Conservation (phyloP, 208 protist species). For the Strigomonas galati region DNA sequence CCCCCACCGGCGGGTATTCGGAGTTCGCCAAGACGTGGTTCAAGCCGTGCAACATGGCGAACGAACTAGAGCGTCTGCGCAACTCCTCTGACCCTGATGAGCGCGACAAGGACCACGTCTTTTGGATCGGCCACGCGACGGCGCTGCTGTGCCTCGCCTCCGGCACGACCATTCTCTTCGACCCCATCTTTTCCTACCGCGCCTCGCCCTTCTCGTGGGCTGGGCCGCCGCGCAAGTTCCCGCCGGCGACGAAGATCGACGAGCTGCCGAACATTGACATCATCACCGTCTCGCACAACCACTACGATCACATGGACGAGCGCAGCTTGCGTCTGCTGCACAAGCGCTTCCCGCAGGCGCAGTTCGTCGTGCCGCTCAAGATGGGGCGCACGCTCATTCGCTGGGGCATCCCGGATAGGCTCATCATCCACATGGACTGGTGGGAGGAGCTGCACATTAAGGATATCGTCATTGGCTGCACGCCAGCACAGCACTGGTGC, state of each 20-base stretch:
- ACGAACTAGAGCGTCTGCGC: conserved; percentile 23
- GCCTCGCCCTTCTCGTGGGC: conserved; percentile 50
- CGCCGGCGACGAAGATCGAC: conserved; percentile 27
- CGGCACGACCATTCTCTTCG: conserved; percentile 73
- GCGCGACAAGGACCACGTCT: conserved; percentile 21
- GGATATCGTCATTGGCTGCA: conserved; percentile 41
- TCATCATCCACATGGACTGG: conserved; percentile 48
- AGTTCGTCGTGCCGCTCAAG: conserved; percentile 59
- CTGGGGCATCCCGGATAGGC: conserved; percentile 33
- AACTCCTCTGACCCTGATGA: too few relatives aligned
- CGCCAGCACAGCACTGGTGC: conserved; percentile 69
- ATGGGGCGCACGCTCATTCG: conserved; percentile 35
- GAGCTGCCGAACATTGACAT: conserved; percentile 73
- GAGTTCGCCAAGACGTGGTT: conserved; percentile 40
- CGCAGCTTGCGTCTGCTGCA: conserved; percentile 30
- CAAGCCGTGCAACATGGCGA: conserved; percentile 34
- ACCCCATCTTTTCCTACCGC: conserved; percentile 73
- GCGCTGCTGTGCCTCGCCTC: conserved; percentile 60
- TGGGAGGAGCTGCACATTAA: conserved; percentile 41
- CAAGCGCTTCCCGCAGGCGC: conserved; percentile 30
- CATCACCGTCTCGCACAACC: conserved; percentile 80
- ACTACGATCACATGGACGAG: conserved; percentile 88
- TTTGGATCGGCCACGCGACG: conserved; percentile 81
- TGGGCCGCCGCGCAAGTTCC: conserved; percentile 38
- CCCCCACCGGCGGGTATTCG: conserved; percentile 32